Base-by-base conservation (phyloP, 768 basidiomycete species). In the Ephemerocybe angulata region DNA sequence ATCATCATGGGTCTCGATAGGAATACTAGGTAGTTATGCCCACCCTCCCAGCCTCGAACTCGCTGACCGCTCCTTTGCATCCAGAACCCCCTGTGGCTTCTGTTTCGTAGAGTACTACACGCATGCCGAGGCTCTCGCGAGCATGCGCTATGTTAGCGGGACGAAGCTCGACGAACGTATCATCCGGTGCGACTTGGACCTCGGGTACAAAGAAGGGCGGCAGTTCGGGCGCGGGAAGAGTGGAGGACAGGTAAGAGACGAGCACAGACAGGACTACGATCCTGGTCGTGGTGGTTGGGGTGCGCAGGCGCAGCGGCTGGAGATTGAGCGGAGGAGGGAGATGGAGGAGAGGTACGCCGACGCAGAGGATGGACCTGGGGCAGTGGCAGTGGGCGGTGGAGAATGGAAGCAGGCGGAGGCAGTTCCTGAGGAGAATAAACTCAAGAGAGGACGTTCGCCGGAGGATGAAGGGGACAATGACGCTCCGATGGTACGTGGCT, bases 161-260 rank as follows among this genome's bases (percentile, higher is more conserved):
- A 94, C 95, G 31, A 98, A 98, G 75, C 85, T 99, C 21, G 97
- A 99, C 71, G 97, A 99, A 72, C 89, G 97, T 30, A 92, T 99
- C 62, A 96, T 99, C 59, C 89, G 97, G 44, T 98, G 95, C 65
- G 97, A 99, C 75, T 76, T 99, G 65, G 97, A 99, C 75, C 78
- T 94, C 25, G 97, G 97, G 5, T 99, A 98, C 72, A 86, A 86
- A 65, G 97, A 99, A 66, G 96, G 96, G 13, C 78, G 97, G 58
- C 97, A 99, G 71, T 99, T 98, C 59, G 97, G 97, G 28, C 78
- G 97, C 57, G 97, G 97, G 25, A 98, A 95, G 71, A 95, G 92
- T 60, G 97, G 97, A 29, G 97, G 97, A 2, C 95, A 97, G 77
- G 90, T 95, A 50, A 82, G 96, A 61, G 97, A 99, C 66, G 97